These are phyloP conservation scores for Cornus suecica DNA, from an alignment of 148 eudicot genomes.

Conservation along the genomic window DNA sequence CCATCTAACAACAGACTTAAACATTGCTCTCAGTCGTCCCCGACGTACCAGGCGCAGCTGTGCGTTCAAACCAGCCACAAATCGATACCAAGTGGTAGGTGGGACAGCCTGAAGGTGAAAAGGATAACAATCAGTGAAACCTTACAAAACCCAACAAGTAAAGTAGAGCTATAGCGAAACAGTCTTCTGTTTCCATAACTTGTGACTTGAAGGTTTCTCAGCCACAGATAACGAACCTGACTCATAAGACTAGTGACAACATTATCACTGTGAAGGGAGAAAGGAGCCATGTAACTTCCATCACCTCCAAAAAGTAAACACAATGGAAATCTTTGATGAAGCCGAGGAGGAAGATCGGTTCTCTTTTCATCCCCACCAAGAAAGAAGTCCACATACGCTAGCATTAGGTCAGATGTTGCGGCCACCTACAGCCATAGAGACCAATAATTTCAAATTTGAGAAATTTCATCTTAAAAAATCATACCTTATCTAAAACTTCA, in stretches of 20 bases:
- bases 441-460: slow-evolving; percentile 5
- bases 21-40: slow-evolving; percentile 74
- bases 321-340: slow-evolving; percentile 82
- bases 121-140: background rate
- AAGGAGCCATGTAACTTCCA: slow-evolving; percentile 96
- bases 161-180: slow-evolving; percentile 9
- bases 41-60: slow-evolving; percentile 82
- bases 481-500: too few species aligned
- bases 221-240: slow-evolving; percentile 58
- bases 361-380: slow-evolving; percentile 99
- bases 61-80: slow-evolving; percentile 97
- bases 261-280: slow-evolving; percentile 86
- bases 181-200: background rate
- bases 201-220: background rate
- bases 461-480: background rate
- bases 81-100: slow-evolving; percentile 93
- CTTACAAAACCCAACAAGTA: slow-evolving; percentile 4
- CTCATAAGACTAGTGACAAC: slow-evolving; percentile 86
- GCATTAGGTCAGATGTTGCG: slow-evolving; percentile 93
- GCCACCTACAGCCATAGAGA: slow-evolving; percentile 55
- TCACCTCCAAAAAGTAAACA: slow-evolving; percentile 90
- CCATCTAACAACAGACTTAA: slow-evolving; percentile 72
- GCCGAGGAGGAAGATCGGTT: slow-evolving; percentile 90
- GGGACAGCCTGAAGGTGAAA: slow-evolving; percentile 62
- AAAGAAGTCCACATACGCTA: slow-evolving; percentile 87